Conservation (phyloP, 805 yeast genomes). For the Ogataea populi-albae region DNA sequence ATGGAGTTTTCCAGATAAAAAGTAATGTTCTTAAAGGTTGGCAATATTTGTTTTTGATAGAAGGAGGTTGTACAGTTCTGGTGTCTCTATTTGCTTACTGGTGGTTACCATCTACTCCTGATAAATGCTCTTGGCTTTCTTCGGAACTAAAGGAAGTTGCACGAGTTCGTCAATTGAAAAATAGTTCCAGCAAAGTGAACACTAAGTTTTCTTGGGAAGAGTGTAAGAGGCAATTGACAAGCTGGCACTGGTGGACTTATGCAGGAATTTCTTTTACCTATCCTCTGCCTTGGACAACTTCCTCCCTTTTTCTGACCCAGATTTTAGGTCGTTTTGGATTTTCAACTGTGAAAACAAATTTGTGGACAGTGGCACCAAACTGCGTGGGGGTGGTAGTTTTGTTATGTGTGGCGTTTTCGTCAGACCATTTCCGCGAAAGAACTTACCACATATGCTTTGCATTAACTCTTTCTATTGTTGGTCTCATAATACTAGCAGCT, state of each 20-base stretch:
- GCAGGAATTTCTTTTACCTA: constrained; percentile 14
- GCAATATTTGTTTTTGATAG: constrained; percentile 31
- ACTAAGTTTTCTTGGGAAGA: constrained; percentile 11
- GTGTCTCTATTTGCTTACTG: constrained; percentile 25
- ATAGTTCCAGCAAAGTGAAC: constrained; percentile 5
- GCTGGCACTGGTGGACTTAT: constrained; percentile 16
- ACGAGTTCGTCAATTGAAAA: constrained; percentile 8
- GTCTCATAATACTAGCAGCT: constrained; percentile 12
- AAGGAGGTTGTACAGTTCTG: constrained; percentile 34
- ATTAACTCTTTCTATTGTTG: constrained; percentile 14
- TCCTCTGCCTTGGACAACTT: constrained; percentile 15
- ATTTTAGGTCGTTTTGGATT: constrained; percentile 16
- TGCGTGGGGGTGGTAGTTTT: constrained; percentile 15
- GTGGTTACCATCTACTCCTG: constrained; percentile 16
- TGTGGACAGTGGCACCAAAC: constrained; percentile 21
- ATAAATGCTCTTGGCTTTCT: constrained; percentile 9
- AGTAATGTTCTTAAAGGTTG: constrained; percentile 22
- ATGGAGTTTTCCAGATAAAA: constrained; percentile 17
- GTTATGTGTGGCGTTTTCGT: constrained; percentile 8
- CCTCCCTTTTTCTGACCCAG: constrained; percentile 19
- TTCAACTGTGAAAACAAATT: constrained; percentile 15
- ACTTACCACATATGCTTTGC: constrained; percentile 16
- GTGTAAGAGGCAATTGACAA: constrained; percentile 4
- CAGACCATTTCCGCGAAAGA: constrained; percentile 15
- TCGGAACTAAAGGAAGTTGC: constrained; percentile 17